These are phyloP conservation scores for Lachancea sp. DNA, from an alignment of 805 yeast genomes.

Conservation along the genomic window DNA sequence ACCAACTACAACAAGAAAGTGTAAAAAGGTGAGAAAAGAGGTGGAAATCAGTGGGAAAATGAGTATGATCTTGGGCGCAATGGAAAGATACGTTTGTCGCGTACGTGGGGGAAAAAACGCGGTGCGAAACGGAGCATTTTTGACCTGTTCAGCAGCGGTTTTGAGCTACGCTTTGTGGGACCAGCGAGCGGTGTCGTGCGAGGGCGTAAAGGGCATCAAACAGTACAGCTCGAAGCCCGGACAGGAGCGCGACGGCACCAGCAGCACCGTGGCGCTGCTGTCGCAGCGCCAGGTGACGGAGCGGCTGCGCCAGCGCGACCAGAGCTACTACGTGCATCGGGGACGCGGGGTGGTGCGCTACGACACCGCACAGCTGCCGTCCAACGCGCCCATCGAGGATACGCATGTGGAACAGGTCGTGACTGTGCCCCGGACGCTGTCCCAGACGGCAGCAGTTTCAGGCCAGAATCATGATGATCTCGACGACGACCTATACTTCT, in stretches of 20 bases:
- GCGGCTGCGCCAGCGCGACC: constrained; percentile 66
- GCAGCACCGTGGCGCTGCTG: constrained; percentile 38
- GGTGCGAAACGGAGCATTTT: not conserved
- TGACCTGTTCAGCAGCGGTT: constrained; percentile 3
- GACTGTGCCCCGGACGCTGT: constrained; percentile 53
- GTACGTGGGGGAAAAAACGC: not conserved
- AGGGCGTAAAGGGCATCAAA: constrained; percentile 23
- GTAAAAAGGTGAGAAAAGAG: too few species aligned
- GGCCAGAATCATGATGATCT: too few species aligned
- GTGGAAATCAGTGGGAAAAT: not conserved
- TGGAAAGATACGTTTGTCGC: not conserved
- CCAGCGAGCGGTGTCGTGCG: constrained; percentile 16
- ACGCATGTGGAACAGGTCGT: constrained; percentile 80
- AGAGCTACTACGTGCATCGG: constrained; percentile 71
- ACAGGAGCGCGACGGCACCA: not conserved
- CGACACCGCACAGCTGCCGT: constrained; percentile 83
- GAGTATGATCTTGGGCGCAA: not conserved
- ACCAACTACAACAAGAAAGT: too few species aligned
- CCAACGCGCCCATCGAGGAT: constrained; percentile 92
- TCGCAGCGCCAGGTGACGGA: constrained; percentile 66
- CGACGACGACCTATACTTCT: constrained; percentile 76
- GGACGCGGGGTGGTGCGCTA: constrained; percentile 85
- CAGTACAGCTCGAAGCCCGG: constrained; percentile 15
- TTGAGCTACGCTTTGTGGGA: constrained; percentile 8
- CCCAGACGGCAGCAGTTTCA: too few species aligned